Evolutionary conservation across 208 protist species (phyloP).

Genomic region (Angomonas ambiguus): DNA sequence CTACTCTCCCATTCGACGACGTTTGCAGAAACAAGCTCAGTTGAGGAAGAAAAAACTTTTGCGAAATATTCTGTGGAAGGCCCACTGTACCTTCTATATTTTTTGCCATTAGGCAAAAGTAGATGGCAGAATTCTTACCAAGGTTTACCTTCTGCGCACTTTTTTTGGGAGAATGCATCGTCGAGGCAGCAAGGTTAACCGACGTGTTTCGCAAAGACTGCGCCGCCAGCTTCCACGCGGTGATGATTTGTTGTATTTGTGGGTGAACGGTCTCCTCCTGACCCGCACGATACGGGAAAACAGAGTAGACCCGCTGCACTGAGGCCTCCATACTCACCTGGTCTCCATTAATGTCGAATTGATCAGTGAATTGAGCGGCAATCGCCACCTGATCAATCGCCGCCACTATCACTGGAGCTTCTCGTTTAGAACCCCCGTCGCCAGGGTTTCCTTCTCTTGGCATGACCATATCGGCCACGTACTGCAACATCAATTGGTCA

Average conservation of each 20-base stretch:
- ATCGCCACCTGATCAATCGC: constrained; percentile 26
- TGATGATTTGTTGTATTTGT: constrained; percentile 60
- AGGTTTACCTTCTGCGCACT: constrained; percentile 1
- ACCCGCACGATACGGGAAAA: constrained; percentile 50
- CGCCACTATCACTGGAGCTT: constrained; percentile 25
- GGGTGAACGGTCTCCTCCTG: constrained; percentile 60
- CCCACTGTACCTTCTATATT: constrained; percentile 40
- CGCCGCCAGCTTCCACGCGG: constrained; percentile 35
- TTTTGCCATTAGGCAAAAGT: constrained; percentile 51
- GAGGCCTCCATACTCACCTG: constrained; percentile 64
- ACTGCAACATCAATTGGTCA: constrained; percentile 52
- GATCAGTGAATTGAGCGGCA: constrained; percentile 35
- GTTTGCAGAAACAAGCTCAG: constrained; percentile 51
- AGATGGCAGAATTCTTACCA: constrained; percentile 24
- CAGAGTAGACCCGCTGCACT: constrained; percentile 34
- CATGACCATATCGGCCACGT: constrained; percentile 66
- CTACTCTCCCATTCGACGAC: constrained; percentile 55
- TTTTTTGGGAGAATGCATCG: neutral
- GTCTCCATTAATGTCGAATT: constrained; percentile 37
- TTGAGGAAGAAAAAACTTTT: constrained; percentile 54
- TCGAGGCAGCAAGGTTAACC: neutral
- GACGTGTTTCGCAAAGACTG: neutral
- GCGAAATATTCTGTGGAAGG: constrained; percentile 49
- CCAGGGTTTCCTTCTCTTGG: constrained; percentile 4
- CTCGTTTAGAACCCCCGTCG: neutral